phyloP scores from a whole-genome alignment of 2,329 filamentous ascomycete genomes.

The Colletotrichum salicis region DNA sequence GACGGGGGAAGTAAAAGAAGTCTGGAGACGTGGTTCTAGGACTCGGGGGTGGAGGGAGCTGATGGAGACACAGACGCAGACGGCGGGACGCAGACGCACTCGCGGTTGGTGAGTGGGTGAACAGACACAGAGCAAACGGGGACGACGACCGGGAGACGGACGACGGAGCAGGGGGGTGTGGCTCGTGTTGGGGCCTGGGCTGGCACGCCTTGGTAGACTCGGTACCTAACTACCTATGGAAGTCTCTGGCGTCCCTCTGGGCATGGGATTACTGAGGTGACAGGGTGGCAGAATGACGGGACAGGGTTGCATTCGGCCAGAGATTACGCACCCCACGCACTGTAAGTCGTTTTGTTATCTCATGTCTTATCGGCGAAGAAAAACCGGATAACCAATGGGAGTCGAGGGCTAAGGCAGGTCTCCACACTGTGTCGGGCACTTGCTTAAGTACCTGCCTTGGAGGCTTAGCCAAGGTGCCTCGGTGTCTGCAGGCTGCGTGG shows the following conservation, averaged over 20 bases:
- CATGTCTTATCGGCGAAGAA: neutral
- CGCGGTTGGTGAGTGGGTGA: neutral
- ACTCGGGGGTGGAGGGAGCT: neutral
- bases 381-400: neutral
- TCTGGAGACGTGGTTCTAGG: neutral
- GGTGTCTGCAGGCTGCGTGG: neutral
- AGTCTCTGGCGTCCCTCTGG: no score
- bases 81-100: neutral
- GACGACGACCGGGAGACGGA: neutral
- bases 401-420: neutral
- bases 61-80: constrained; percentile 1
- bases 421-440: neutral
- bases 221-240: no score
- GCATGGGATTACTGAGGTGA: constrained; percentile 10
- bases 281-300: neutral
- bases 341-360: neutral
- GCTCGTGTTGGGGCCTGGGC: neutral
- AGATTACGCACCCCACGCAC: neutral
- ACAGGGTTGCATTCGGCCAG: neutral
- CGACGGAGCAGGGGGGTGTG: neutral
- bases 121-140: neutral
- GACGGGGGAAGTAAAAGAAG: neutral
- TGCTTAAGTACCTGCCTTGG: neutral
- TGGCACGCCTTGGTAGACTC: neutral
- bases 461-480: no score